Conservation (phyloP, 78 protist species). For the Emiliania huxleyi region DNA sequence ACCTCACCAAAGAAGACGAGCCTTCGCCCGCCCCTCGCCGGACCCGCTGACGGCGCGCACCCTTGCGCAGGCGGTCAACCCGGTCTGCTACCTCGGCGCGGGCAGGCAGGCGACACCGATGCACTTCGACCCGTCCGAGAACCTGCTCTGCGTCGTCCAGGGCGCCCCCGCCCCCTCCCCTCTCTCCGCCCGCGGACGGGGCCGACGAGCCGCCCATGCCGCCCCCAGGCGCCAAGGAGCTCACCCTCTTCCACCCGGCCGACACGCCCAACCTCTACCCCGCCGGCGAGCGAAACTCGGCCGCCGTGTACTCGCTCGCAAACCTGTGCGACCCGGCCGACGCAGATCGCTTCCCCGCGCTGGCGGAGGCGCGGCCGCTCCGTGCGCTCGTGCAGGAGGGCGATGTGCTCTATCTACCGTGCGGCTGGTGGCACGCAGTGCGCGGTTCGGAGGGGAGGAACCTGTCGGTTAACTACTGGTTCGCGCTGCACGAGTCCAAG, state of each 20-base stretch:
- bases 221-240: no score
- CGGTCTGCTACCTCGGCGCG: not conserved
- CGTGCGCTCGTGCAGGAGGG: not conserved
- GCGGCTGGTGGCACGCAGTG: not conserved
- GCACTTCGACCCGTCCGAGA: not conserved
- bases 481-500: not conserved
- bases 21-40: no score
- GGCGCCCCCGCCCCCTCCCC: no score
- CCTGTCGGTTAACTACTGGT: not conserved
- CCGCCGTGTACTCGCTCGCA: not conserved
- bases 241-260: slow-evolving; percentile 2
- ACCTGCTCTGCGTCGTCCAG: not conserved
- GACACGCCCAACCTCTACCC: not conserved
- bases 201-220: no score
- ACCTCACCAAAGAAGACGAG: no score
- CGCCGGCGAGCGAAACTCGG: not conserved
- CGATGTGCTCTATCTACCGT: not conserved
- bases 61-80: no score
- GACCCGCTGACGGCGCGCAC: no score
- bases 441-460: not conserved
- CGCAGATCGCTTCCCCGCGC: not conserved
- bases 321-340: not conserved
- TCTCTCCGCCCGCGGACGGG: no score
- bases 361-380: not conserved
- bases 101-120: not conserved